These are phyloP conservation scores for Phyllosticta citriasiana DNA, from an alignment of 2,329 filamentous ascomycete genomes.

Conservation along the genomic window DNA sequence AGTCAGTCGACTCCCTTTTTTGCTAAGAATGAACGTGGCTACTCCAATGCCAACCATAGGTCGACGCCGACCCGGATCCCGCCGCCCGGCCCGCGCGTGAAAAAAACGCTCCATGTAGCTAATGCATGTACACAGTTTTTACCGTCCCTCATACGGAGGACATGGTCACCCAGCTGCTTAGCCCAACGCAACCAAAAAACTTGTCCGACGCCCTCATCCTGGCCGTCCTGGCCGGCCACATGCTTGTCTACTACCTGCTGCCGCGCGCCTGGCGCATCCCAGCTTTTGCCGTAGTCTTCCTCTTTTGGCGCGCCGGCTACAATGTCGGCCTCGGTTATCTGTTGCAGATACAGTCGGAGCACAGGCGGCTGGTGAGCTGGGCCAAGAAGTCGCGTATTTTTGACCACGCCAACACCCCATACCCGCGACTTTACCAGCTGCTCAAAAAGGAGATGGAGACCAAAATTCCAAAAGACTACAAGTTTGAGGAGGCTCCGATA, in stretches of 20 bases:
- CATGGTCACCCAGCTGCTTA: constrained; percentile 96
- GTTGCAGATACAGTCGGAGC: constrained; percentile 80
- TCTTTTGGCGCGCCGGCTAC: constrained; percentile 88
- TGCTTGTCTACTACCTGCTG: constrained; percentile 62
- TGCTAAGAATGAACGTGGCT: not conserved
- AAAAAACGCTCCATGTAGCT: not conserved
- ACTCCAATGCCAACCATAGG: not conserved
- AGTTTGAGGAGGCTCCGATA: constrained; percentile 82
- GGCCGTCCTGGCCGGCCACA: constrained; percentile 63
- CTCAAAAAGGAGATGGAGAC: constrained; percentile 86
- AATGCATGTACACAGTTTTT: constrained; percentile 56
- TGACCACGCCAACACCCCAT: constrained; percentile 65
- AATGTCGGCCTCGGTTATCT: constrained; percentile 90
- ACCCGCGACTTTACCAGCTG: constrained; percentile 71
- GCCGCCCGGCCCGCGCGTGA: not conserved
- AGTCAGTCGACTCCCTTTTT: constrained; percentile 47
- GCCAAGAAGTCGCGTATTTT: constrained; percentile 79
- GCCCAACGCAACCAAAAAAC: constrained; percentile 92
- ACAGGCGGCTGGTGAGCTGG: constrained; percentile 78
- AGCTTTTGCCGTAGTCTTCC: constrained; percentile 70
- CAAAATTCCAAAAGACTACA: constrained; percentile 90
- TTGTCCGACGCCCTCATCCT: constrained; percentile 76
- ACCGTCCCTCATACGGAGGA: constrained; percentile 93
- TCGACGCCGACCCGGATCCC: not conserved
- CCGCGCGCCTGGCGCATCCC: constrained; percentile 61